Conservation (phyloP, 176 grass and related monocot species). For the Aegilops longissima region DNA sequence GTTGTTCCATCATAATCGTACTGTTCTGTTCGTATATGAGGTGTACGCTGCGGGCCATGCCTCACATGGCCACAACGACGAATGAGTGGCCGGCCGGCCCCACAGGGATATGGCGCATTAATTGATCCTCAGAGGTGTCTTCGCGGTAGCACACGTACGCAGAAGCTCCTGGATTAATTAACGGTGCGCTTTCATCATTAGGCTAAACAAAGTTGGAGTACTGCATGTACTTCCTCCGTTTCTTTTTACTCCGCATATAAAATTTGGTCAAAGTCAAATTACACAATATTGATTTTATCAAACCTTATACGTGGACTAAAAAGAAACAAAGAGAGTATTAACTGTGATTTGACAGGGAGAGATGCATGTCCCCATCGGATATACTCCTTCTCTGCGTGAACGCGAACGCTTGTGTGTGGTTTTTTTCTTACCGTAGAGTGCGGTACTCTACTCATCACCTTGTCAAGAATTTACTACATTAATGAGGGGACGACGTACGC, state of each 20-base stretch:
- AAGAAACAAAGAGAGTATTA: too few species aligned
- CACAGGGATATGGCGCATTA: not conserved
- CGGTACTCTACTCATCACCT: not conserved
- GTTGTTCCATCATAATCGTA: conserved; percentile 26
- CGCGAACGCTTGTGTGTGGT: not conserved
- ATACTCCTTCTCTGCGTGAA: not conserved
- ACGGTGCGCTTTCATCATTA: not conserved
- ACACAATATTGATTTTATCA: too few species aligned
- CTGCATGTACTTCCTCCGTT: not conserved
- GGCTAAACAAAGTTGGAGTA: not conserved
- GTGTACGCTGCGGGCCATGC: conserved; percentile 6
- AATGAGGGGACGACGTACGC: too few species aligned
- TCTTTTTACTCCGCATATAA: too few species aligned
- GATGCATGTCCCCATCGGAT: not conserved
- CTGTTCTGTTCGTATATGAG: not conserved
- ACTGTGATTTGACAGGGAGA: not conserved
- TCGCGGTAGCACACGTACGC: not conserved
- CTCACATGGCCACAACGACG: conserved; percentile 40
- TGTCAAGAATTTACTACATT: too few species aligned
- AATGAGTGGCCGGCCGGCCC: not conserved
- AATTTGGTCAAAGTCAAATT: too few species aligned
- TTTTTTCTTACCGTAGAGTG: not conserved
- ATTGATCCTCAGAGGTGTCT: not conserved
- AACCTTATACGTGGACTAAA: too few species aligned
- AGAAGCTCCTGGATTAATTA: not conserved